A percentile compares a stretch with the other conserved stretches of the same genome.
These are phyloP conservation scores for Haematococcus sp. DNA, from an alignment of 139 green algal species.

Conservation along the genomic window DNA sequence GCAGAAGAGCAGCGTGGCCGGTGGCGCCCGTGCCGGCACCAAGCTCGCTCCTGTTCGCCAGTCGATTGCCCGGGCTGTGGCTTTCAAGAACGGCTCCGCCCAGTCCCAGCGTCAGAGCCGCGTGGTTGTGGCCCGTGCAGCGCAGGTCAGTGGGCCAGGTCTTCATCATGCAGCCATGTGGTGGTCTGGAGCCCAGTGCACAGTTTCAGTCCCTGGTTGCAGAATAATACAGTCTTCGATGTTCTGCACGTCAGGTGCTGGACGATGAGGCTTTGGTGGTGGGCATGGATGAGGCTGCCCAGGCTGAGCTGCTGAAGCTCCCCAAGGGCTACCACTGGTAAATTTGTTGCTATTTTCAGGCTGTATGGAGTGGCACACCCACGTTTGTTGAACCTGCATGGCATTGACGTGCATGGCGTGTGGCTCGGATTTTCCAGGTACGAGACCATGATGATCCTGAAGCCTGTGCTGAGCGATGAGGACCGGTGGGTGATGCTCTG, in stretches of 20 bases:
- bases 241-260: conserved; percentile 1
- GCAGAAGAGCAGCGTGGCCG: too few species aligned
- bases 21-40: too few species aligned
- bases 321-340: conserved; percentile 54
- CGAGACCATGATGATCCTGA: conserved; percentile 89
- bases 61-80: too few species aligned
- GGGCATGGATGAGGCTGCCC: neutral
- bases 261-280: neutral
- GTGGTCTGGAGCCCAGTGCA: neutral
- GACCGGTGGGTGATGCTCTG: conserved; percentile 48
- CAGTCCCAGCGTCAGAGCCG: too few species aligned
- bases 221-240: neutral
- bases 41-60: too few species aligned
- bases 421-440: conserved; percentile 53
- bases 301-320: conserved; percentile 31
- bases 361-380: neutral
- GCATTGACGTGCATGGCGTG: neutral
- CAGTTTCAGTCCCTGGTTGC: neutral
- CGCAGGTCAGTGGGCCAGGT: too few species aligned
- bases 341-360: neutral
- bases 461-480: conserved; percentile 72
- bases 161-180: too few species aligned
- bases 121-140: too few species aligned
- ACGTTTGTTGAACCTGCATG: neutral
- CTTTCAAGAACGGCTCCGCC: too few species aligned